Evolutionary conservation across 148 eudicot species (phyloP).

Genomic region (Camellia granthamiana): DNA sequence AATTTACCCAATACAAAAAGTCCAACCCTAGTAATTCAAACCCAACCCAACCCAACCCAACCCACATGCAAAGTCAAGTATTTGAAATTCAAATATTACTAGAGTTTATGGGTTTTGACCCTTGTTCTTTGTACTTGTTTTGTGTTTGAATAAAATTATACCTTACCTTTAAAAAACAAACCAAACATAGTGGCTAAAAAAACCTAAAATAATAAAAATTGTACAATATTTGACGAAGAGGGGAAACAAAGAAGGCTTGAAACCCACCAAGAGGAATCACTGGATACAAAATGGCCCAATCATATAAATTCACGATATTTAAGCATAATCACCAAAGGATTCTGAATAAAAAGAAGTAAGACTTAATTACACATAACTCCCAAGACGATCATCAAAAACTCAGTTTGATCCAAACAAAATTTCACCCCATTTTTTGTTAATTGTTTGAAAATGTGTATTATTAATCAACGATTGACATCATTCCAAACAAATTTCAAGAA

Average conservation of each 20-base stretch:
- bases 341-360: too few relatives aligned
- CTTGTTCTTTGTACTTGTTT: too few relatives aligned
- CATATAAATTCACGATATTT: not conserved
- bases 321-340: not conserved
- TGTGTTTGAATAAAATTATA: not conserved
- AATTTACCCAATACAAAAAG: not conserved
- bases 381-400: too few relatives aligned
- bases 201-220: not conserved
- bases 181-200: too few relatives aligned
- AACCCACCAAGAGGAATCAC: not conserved
- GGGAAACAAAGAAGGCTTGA: not conserved
- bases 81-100: not conserved
- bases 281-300: not conserved
- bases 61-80: conserved; percentile 2
- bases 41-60: not conserved
- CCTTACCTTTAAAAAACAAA: too few relatives aligned
- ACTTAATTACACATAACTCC: not conserved
- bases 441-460: not conserved
- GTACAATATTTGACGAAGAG: too few relatives aligned
- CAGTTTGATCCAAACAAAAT: not conserved
- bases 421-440: not conserved
- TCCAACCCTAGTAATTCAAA: not conserved
- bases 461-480: not conserved
- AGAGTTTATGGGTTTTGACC: too few relatives aligned
- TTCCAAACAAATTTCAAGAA: too few relatives aligned